A percentile compares a stretch with the other conserved stretches of the same genome.
phyloP scores from a whole-genome alignment of 1,284 basidiomycete species.

The Moesziomyces aphidis region DNA sequence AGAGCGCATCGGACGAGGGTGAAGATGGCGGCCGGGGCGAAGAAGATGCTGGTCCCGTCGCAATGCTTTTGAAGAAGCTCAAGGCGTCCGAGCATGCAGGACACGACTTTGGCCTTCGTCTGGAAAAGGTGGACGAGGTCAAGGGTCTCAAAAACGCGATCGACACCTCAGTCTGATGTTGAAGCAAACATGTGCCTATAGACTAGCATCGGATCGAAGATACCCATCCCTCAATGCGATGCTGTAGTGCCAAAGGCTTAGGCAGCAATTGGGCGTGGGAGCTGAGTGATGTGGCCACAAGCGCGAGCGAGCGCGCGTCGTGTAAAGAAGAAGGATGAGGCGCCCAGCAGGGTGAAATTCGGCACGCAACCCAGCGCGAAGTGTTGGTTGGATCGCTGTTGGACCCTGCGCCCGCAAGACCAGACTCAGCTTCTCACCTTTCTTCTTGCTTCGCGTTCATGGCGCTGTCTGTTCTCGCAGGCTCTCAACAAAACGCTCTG shows the following conservation, averaged over 20 bases:
- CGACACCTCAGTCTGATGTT: conserved; percentile 6
- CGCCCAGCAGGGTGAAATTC: background rate
- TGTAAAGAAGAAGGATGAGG: conserved; percentile 1
- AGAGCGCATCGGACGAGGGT: conserved; percentile 4
- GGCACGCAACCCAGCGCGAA: too few species aligned
- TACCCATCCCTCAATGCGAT: background rate
- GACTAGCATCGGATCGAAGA: background rate
- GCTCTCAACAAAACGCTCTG: too few species aligned
- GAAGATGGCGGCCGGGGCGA: background rate
- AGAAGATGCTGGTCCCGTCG: conserved; percentile 17
- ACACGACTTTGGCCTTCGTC: conserved; percentile 73
- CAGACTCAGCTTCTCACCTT: too few species aligned
- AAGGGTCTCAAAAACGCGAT: conserved; percentile 74
- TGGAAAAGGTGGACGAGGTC: conserved; percentile 76
- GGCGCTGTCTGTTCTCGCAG: too few species aligned
- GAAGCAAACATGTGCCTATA: background rate
- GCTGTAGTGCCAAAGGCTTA: too few species aligned
- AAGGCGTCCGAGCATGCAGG: conserved; percentile 62
- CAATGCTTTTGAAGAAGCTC: conserved; percentile 70
- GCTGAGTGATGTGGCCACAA: background rate
- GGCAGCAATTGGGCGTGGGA: too few species aligned
- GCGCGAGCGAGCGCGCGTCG: background rate
- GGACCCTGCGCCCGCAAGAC: too few species aligned
- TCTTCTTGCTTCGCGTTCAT: background rate
- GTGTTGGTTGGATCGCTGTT: conserved; percentile 8